Conservation (phyloP, 306 rosid genomes). For the Boehmeria nivea region DNA sequence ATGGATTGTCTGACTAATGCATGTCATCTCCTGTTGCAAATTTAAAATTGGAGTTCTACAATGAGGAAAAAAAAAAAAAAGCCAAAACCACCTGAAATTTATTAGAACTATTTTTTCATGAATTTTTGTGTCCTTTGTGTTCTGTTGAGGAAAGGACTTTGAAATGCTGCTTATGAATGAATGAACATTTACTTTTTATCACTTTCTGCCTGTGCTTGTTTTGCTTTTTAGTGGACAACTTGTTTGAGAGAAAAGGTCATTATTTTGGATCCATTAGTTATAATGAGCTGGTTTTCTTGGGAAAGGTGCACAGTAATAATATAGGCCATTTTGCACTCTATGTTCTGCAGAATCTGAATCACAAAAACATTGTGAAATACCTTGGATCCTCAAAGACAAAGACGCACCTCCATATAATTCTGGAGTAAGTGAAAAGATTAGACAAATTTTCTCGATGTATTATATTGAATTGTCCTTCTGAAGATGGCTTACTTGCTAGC, state of each 20-base stretch:
- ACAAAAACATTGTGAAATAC: constrained; percentile 97
- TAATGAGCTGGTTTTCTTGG: background rate
- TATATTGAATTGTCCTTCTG: constrained; percentile 8
- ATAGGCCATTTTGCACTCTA: constrained; percentile 12
- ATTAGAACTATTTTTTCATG: no score
- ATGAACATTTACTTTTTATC: no score
- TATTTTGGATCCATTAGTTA: background rate
- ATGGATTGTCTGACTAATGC: no score
- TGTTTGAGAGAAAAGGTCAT: background rate
- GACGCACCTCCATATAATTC: constrained; percentile 92
- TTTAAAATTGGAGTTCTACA: no score
- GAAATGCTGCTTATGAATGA: no score
- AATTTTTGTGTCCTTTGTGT: no score
- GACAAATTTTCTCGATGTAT: constrained; percentile 12
- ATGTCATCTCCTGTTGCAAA: no score
- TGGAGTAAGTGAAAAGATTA: constrained; percentile 70
- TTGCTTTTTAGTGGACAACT: constrained; percentile 11
- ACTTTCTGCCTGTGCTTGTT: background rate
- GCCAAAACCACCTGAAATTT: no score
- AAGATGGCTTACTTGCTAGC: constrained; percentile 16
- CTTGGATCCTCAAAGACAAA: constrained; percentile 96
- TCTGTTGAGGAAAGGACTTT: no score
- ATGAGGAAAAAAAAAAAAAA: no score
- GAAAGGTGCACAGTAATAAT: constrained; percentile 8
- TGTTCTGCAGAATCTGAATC: constrained; percentile 85